phyloP scores from a whole-genome alignment of 441 rosid species.

The Aleurites moluccanus region DNA sequence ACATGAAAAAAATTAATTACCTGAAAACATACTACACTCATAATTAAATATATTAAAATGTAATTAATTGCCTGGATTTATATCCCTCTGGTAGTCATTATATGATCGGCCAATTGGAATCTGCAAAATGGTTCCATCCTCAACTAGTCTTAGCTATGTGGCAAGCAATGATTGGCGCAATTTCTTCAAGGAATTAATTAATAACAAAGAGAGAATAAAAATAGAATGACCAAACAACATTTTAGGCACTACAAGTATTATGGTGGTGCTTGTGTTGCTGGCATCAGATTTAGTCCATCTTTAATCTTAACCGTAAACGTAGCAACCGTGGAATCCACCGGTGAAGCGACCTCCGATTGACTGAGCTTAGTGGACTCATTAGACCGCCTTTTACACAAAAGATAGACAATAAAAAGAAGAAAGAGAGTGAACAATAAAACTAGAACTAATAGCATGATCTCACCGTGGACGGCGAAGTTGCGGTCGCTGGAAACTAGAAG shows the following conservation, averaged over 20 bases:
- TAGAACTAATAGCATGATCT: slow-evolving; percentile 44
- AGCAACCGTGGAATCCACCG: not conserved
- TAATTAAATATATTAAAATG: too few relatives aligned
- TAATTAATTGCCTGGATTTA: too few relatives aligned
- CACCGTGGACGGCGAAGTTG: slow-evolving; percentile 45
- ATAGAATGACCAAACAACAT: not conserved
- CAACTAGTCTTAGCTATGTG: too few relatives aligned
- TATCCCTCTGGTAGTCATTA: too few relatives aligned
- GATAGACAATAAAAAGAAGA: slow-evolving; percentile 27
- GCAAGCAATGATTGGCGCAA: too few relatives aligned
- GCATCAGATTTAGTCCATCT: slow-evolving; percentile 2
- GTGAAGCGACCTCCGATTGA: slow-evolving; percentile 12
- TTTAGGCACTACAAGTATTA: not conserved
- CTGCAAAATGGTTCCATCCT: too few relatives aligned
- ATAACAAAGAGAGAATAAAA: not conserved
- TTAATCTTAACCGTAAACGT: not conserved
- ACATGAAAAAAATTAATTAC: too few relatives aligned
- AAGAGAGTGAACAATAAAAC: slow-evolving; percentile 34
- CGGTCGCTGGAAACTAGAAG: slow-evolving; percentile 33
- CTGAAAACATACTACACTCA: too few relatives aligned
- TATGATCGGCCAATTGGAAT: too few relatives aligned
- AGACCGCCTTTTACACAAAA: slow-evolving; percentile 24
- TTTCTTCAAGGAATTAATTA: too few relatives aligned
- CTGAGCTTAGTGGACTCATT: not conserved
- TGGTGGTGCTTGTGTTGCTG: not conserved